Percentiles rank a stretch among this genome's conserved stretches.
phyloP scores from a whole-genome alignment of 371 early-diverging fungal species.

The Funneliformis caledonium region DNA sequence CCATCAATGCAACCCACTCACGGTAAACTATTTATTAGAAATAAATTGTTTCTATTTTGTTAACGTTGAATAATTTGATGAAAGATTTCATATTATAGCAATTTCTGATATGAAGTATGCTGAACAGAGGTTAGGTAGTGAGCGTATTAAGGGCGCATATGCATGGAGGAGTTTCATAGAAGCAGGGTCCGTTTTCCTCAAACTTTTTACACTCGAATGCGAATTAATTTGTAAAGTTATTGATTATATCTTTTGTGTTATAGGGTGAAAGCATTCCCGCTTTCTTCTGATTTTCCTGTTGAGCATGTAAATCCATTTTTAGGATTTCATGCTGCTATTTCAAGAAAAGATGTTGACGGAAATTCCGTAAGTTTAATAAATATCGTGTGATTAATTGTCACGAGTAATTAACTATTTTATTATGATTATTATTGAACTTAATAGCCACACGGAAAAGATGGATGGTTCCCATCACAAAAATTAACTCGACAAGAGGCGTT shows the following conservation, averaged over 20 bases:
- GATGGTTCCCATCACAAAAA: conserved; percentile 50
- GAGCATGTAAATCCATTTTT: conserved; percentile 51
- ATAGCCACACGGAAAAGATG: conserved; percentile 48
- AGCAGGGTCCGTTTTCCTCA: conserved; percentile 37
- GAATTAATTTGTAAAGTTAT: neutral
- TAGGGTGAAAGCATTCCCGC: conserved; percentile 45
- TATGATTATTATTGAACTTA: neutral
- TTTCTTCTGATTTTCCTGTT: conserved; percentile 57
- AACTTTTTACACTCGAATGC: neutral
- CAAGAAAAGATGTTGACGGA: conserved; percentile 46
- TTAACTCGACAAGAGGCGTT: conserved; percentile 49
- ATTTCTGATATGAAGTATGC: conserved; percentile 56
- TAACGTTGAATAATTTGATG: neutral
- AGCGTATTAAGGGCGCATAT: conserved; percentile 47
- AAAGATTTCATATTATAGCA: conserved; percentile 35
- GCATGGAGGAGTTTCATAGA: conserved; percentile 49
- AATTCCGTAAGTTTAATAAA: conserved; percentile 43
- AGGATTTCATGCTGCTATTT: conserved; percentile 56
- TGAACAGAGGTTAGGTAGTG: conserved; percentile 46
- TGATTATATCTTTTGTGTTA: neutral
- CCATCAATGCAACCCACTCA: conserved; percentile 61
- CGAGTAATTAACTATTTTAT: too few relatives aligned
- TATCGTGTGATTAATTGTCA: neutral
- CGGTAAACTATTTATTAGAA: conserved; percentile 37
- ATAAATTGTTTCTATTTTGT: neutral